These are phyloP conservation scores for Boletus reticuloceps DNA, from an alignment of 768 basidiomycete genomes.

Conservation along the genomic window DNA sequence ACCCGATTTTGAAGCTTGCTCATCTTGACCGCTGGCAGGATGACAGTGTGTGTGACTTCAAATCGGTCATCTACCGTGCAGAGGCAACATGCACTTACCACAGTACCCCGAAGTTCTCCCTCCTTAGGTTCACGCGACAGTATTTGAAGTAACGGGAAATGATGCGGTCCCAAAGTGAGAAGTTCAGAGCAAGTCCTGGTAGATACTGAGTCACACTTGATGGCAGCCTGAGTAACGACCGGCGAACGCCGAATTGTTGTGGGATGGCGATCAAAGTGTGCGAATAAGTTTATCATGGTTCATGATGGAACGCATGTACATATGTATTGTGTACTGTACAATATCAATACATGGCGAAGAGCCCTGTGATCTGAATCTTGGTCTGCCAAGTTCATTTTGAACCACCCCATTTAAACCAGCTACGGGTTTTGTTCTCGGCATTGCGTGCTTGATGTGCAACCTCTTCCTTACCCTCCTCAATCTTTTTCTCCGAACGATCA, in stretches of 20 bases:
- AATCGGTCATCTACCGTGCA: neutral
- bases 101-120: neutral
- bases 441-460: slow-evolving; percentile 19
- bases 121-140: neutral
- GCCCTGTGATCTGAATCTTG: too few relatives aligned
- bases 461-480: slow-evolving; percentile 31
- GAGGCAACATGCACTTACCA: neutral
- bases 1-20: slow-evolving; percentile 17
- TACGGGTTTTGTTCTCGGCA: slow-evolving; percentile 27
- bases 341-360: neutral
- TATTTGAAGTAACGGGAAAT: neutral
- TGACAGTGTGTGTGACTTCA: neutral
- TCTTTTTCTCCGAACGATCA: slow-evolving; percentile 24
- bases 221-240: neutral
- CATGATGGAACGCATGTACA: neutral
- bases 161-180: neutral
- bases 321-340: neutral
- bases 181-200: neutral
- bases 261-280: too few relatives aligned
- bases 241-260: neutral
- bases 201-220: neutral
- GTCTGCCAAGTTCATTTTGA: slow-evolving; percentile 20
- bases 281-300: too few relatives aligned
- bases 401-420: slow-evolving; percentile 42
- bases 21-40: slow-evolving; percentile 13